Base-by-base conservation (phyloP, 208 protist species). In the Leishmania major region DNA sequence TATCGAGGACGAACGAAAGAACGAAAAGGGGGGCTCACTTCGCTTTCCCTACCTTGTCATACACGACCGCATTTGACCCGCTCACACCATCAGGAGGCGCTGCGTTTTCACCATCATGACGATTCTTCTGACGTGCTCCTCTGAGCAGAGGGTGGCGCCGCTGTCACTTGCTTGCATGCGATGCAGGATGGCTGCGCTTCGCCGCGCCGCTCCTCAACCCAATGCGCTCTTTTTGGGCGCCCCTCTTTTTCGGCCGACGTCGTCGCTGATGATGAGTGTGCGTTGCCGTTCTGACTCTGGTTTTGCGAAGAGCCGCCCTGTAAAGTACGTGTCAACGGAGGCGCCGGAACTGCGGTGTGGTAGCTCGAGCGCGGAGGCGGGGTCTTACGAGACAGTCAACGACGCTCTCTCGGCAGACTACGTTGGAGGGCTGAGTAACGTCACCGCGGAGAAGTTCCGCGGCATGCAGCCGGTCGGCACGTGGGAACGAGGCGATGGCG, bases 291-390 rank as follows among this genome's bases (percentile, higher is more conserved):
- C 66, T 15, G 77, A 45, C 10, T 53, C 17, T 17, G 1, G 64
- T 11, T 59, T 59, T 49, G 13, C 77, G 15, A 51, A 45, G 22
- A 25, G n/a, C 47, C 57, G 25, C 45, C 60, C 35, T 13, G 60
- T 80, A n/a, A 49, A 73, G 43, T 80, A 80, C 25, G 77, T 80
- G 53, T 49, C 62, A 8, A 72, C 45, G 7, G 47, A 71, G 15
- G 31, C 51, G 28, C 77, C 62, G 22, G 77, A 80, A 47, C 25
- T 79, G 4, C 28, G 51, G 51, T 0, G 45, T 31, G 25, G 45
- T 11, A 31, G 45, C 69, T 47, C 69, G 17, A 55, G 69, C 69
- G 11, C 5, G 28, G 28, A 53, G 69, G 17, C 69, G n/a, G 69
- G 3, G 28, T 49, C 40, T 1, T 53, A 15, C 45, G 2, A 19